Evolutionary conservation across 2,329 filamentous ascomycete genomes (phyloP), one percentile per base, ranked within the genome.

Genomic region (Cladophialophora immunda): DNA sequence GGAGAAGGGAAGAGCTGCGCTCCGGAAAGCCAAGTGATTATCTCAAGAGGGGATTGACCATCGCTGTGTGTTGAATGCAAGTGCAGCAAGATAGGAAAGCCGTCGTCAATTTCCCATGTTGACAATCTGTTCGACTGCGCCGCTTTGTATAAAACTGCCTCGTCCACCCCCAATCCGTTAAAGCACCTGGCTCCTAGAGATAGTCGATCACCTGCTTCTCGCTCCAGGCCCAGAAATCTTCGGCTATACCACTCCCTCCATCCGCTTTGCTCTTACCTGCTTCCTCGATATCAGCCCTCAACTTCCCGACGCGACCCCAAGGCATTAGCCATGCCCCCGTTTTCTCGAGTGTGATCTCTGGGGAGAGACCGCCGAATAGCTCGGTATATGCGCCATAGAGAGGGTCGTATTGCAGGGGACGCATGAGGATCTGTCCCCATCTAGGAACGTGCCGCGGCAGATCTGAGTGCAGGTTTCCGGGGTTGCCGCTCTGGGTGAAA

Each of bases 321-420:
- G 73, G 72, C 36, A 68, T 62, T 41, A 76, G 63, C 29, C 70
- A 75, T 29, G 52, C 53, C 3, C 73, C 73, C 11, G 67, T 71
- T 13, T 79, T 77, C 36, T 80, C 80, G 1, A 78, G 45, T 0
- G 78, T 82, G 3, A 85, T 74, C 0, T 83, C 77, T 0, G 80
- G 78, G 0, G 82, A 82, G 30, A 83, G 74, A 0, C 77, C 83
- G 1, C 83, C 80, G 64, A 78, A 86, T 0, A 86, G 69, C 64
- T 82, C 78, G 0, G 84, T 83, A 70, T 84, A 85, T 0, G 82
- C 83, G 0, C 83, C 84, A 32, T 75, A 70, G 3, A 66, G 70
- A 1, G 78, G 70, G 15, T 75, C 73, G 57, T 80, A 73, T 2
- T 77, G 65, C 3, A 78, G 36, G 7, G 68, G 66, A 1, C 67